A percentile compares a stretch with the other conserved stretches of the same genome.
phyloP scores from a whole-genome alignment of 2,329 filamentous ascomycete genomes.

The Didymella segeticola region DNA sequence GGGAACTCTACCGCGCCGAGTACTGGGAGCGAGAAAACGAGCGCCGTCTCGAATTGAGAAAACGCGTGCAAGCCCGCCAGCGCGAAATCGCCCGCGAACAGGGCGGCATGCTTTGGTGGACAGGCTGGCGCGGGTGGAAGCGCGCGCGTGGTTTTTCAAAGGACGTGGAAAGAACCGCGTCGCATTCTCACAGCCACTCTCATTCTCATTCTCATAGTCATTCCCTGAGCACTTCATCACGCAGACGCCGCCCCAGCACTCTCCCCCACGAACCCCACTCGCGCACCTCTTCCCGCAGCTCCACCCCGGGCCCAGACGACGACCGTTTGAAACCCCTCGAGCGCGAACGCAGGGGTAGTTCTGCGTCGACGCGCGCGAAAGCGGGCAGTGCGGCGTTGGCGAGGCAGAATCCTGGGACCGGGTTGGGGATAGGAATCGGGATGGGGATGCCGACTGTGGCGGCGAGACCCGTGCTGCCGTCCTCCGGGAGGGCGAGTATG shows the following conservation, averaged over 20 bases:
- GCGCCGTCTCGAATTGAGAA: conserved; percentile 74
- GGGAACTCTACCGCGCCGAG: conserved; percentile 91
- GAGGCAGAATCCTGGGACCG: conserved; percentile 31
- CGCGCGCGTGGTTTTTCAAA: conserved; percentile 39
- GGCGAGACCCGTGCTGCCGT: too few relatives aligned
- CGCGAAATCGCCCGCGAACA: conserved; percentile 71
- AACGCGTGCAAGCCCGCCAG: conserved; percentile 73
- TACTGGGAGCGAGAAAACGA: conserved; percentile 99
- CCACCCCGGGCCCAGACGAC: conserved; percentile 41
- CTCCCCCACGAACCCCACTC: conserved; percentile 36
- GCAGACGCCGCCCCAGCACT: conserved; percentile 40
- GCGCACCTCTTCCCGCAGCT: conserved; percentile 40
- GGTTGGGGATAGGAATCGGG: conserved; percentile 39
- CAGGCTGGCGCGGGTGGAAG: conserved; percentile 69
- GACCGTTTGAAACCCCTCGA: conserved; percentile 29
- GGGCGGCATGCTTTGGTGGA: conserved; percentile 85
- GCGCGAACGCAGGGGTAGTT: conserved; percentile 43
- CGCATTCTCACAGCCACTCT: conserved; percentile 6
- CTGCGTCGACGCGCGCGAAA: too few relatives aligned
- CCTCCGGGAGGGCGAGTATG: conserved; percentile 42
- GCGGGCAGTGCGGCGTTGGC: conserved; percentile 37
- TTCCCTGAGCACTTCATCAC: conserved; percentile 10
- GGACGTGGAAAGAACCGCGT: conserved; percentile 43
- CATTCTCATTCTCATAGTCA: too few relatives aligned
- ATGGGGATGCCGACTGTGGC: too few relatives aligned